A percentile compares a stretch with the other conserved stretches of the same genome.
These are phyloP conservation scores for Thuja plicata DNA, from an alignment of 83 land plant species.

Conservation along the genomic window DNA sequence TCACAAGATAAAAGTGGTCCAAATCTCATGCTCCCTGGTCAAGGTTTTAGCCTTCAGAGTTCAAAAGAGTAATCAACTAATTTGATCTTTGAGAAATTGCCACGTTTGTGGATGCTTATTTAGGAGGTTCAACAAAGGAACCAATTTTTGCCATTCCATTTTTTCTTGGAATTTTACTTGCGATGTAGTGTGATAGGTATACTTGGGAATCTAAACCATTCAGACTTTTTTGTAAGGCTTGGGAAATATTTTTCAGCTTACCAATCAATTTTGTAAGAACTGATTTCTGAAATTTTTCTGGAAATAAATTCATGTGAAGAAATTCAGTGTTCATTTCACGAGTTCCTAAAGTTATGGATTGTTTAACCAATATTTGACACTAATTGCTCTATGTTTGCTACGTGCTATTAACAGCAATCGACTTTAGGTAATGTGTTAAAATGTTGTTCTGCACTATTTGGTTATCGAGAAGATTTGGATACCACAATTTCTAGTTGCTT, in stretches of 20 bases:
- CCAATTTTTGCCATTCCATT: not conserved
- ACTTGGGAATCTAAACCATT: not conserved
- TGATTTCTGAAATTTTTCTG: not conserved
- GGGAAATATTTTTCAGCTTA: not conserved
- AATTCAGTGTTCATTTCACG: not conserved
- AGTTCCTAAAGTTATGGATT: not conserved
- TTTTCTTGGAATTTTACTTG: not conserved
- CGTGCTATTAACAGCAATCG: not conserved
- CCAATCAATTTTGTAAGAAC: not conserved
- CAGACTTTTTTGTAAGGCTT: not conserved
- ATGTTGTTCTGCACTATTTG: not conserved
- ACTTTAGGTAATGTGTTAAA: not conserved
- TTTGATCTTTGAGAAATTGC: not conserved
- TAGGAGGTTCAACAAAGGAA: not conserved
- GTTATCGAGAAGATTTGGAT: not conserved
- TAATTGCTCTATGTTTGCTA: not conserved
- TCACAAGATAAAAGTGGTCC: not conserved
- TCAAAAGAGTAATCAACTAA: not conserved
- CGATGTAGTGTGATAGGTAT: not conserved
- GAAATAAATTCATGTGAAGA: not conserved
- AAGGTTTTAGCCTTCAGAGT: constrained; percentile 11
- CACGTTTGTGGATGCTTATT: not conserved
- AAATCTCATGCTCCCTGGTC: not conserved
- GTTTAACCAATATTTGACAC: not conserved
- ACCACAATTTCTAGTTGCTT: not conserved